phyloP scores from a whole-genome alignment of 176 grass and related monocot genomes.

The Pharus latifolius region DNA sequence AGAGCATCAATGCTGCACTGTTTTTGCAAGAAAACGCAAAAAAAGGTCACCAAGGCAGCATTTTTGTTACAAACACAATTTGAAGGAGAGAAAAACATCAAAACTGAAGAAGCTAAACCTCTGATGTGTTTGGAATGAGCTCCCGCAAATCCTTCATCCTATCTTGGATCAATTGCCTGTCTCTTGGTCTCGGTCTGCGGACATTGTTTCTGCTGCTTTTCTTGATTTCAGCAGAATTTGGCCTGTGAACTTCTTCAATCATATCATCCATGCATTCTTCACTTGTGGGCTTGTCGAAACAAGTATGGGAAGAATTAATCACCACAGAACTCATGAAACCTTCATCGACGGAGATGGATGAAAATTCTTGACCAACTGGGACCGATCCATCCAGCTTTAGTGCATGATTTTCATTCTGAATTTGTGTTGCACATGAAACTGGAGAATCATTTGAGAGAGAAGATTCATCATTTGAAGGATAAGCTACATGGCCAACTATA shows the following conservation, averaged over 20 bases:
- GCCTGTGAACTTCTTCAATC: not conserved
- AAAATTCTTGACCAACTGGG: slow-evolving; percentile 10
- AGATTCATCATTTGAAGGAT: slow-evolving; percentile 12
- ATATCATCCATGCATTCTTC: slow-evolving; percentile 12
- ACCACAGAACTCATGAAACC: slow-evolving; percentile 8
- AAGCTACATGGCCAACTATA: slow-evolving; percentile 9
- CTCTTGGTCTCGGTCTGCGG: slow-evolving; percentile 54
- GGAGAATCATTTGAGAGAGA: slow-evolving; percentile 8
- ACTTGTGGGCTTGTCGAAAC: slow-evolving; percentile 4
- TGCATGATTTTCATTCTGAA: slow-evolving; percentile 1
- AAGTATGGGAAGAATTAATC: not conserved
- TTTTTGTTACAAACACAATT: not conserved
- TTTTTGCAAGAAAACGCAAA: slow-evolving; percentile 24
- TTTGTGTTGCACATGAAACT: slow-evolving; percentile 19
- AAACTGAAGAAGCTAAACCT: slow-evolving; percentile 27
- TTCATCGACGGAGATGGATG: slow-evolving; percentile 21
- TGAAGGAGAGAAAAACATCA: not conserved
- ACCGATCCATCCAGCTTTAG: slow-evolving; percentile 8
- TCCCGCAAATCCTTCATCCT: slow-evolving; percentile 65
- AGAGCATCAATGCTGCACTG: slow-evolving; percentile 84
- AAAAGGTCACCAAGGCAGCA: no score
- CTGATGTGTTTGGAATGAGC: slow-evolving; percentile 61
- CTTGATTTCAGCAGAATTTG: slow-evolving; percentile 34
- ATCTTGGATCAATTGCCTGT: slow-evolving; percentile 76
- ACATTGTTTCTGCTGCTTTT: slow-evolving; percentile 23